phyloP scores from a whole-genome alignment of 2,329 filamentous ascomycete species.

The Ophiosphaerella korrae region DNA sequence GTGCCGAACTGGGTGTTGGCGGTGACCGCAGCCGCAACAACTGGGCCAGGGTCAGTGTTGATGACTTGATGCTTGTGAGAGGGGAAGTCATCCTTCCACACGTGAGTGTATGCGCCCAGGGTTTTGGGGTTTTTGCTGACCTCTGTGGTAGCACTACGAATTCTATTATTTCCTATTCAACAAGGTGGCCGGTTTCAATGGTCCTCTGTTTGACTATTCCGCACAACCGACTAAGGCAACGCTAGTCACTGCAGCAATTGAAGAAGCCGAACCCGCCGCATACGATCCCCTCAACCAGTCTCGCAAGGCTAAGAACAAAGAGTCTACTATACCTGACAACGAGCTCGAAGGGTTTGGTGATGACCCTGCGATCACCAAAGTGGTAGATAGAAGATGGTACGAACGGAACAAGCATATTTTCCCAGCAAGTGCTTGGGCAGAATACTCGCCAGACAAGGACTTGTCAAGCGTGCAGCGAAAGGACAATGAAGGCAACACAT shows the following conservation, averaged over 20 bases:
- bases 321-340: constrained; percentile 51
- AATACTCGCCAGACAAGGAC: constrained; percentile 89
- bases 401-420: constrained; percentile 98
- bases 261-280: constrained; percentile 26
- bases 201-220: constrained; percentile 79
- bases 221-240: constrained; percentile 54
- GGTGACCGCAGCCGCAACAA: constrained; percentile 71
- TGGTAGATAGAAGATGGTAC: constrained; percentile 96
- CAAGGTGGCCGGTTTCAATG: constrained; percentile 74
- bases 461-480: constrained; percentile 78
- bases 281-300: constrained; percentile 51
- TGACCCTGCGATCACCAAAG: constrained; percentile 83
- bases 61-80: constrained; percentile 91
- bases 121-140: constrained; percentile 14
- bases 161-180: constrained; percentile 98
- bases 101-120: constrained; percentile 56
- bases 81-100: constrained; percentile 92
- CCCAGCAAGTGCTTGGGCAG: constrained; percentile 92
- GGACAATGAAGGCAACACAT: constrained; percentile 87
- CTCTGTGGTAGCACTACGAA: constrained; percentile 77
- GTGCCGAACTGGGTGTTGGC: constrained; percentile 78
- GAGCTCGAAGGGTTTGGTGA: constrained; percentile 74
- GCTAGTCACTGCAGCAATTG: constrained; percentile 23
- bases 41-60: constrained; percentile 92
- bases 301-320: constrained; percentile 41